Percentiles rank a stretch among this genome's conserved stretches.
Evolutionary conservation across 345 rosid species (phyloP).

Genomic region (Adansonia digitata): DNA sequence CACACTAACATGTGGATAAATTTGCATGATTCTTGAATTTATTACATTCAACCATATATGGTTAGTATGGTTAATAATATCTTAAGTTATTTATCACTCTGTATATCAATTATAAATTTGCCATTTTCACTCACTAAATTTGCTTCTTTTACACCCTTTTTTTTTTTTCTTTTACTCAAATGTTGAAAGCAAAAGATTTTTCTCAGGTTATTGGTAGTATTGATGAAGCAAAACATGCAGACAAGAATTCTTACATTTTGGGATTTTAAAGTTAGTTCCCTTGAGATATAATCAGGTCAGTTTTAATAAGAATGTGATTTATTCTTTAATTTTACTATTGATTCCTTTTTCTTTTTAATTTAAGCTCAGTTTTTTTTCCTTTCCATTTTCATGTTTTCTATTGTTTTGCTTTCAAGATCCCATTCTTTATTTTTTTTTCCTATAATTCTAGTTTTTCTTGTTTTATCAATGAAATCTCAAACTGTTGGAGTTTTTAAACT

Average conservation of each 20-base stretch:
- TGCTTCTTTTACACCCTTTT: background rate
- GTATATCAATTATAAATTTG: background rate
- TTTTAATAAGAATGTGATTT: no score
- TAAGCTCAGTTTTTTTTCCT: background rate
- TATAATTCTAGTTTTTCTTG: no score
- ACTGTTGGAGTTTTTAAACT: no score
- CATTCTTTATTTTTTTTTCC: no score
- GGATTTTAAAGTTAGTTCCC: background rate
- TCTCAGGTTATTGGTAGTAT: background rate
- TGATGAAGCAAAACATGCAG: background rate
- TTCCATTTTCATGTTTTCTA: no score
- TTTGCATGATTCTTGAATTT: background rate
- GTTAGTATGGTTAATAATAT: background rate
- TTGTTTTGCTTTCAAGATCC: no score
- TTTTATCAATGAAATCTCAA: no score
- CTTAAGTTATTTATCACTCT: background rate
- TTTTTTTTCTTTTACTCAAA: no score
- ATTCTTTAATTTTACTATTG: no score
- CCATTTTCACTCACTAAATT: background rate
- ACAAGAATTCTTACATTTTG: background rate
- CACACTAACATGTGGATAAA: background rate
- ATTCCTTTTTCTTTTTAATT: no score
- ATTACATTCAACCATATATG: background rate
- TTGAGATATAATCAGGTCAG: background rate
- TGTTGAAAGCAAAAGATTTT: no score